These are phyloP conservation scores for Fusarium staphyleae DNA, from an alignment of 2,329 filamentous ascomycete species.

Conservation along the genomic window DNA sequence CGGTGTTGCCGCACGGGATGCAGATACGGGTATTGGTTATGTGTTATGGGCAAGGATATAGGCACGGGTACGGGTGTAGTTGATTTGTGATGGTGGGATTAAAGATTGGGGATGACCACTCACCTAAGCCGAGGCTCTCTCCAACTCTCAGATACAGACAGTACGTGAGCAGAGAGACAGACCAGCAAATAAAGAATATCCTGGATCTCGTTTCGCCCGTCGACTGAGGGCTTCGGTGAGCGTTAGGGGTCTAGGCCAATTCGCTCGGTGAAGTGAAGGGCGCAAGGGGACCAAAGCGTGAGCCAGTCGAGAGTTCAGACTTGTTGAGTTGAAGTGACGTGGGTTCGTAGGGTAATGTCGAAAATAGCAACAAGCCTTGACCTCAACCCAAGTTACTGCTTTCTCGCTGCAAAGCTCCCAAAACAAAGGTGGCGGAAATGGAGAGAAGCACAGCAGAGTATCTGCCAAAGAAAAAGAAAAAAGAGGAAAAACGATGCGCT, in stretches of 20 bases:
- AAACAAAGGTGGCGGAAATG: neutral
- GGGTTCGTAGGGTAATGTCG: constrained; percentile 18
- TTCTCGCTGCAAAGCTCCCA: neutral
- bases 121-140: constrained; percentile 32
- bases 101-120: constrained; percentile 21
- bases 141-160: constrained; percentile 13
- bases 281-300: neutral
- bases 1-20: constrained; percentile 15
- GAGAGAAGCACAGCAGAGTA: neutral
- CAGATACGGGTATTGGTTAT: constrained; percentile 3
- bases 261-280: constrained; percentile 10
- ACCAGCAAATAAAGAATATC: constrained; percentile 6
- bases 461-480: neutral
- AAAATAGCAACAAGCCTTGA: constrained; percentile 15
- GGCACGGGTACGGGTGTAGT: constrained; percentile 14
- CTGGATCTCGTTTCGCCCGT: neutral
- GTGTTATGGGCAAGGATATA: constrained; percentile 9
- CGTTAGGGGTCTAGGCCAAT: constrained; percentile 4
- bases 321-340: constrained; percentile 28
- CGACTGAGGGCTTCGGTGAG: constrained; percentile 2
- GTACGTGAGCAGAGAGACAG: constrained; percentile 12
- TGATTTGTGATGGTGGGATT: constrained; percentile 21
- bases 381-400: neutral
- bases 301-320: constrained; percentile 13
- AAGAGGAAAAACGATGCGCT: constrained; percentile 4